A percentile compares a stretch with the other conserved stretches of the same genome.
Conservation (phyloP, 2,329 filamentous ascomycete genomes). For the Rhinocladiella mackenziei region DNA sequence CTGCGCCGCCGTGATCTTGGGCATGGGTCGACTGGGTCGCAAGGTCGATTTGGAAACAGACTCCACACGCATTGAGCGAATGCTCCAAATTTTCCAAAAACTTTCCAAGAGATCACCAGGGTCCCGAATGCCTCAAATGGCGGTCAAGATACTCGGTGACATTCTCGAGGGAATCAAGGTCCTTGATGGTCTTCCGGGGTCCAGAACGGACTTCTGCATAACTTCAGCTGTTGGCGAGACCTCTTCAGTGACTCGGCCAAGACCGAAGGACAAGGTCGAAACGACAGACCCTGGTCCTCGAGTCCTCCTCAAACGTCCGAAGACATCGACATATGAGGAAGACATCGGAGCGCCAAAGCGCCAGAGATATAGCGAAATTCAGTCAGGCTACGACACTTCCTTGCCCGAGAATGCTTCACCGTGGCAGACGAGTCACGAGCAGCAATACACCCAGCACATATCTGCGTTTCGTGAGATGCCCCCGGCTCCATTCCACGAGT, state of each 20-base stretch:
- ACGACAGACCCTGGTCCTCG: not conserved
- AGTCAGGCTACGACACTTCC: not conserved
- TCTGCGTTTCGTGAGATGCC: constrained; percentile 11
- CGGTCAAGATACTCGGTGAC: constrained; percentile 1
- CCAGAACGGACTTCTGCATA: not conserved
- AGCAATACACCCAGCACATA: constrained; percentile 10
- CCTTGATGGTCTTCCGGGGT: not conserved
- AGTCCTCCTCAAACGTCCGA: constrained; percentile 9
- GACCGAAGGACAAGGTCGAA: not conserved
- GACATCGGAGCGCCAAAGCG: constrained; percentile 7
- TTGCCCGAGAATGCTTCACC: not conserved
- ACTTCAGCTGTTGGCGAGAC: not conserved
- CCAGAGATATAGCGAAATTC: not conserved
- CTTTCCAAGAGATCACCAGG: constrained; percentile 11
- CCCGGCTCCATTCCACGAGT: constrained; percentile 8
- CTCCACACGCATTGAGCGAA: constrained; percentile 10
- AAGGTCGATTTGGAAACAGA: constrained; percentile 19
- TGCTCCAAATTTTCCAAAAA: constrained; percentile 5
- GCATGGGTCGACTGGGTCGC: constrained; percentile 17
- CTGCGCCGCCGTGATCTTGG: constrained; percentile 16
- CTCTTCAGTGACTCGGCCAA: not conserved
- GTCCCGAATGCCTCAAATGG: constrained; percentile 8
- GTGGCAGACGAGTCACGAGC: constrained; percentile 9
- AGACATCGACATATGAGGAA: constrained; percentile 3
- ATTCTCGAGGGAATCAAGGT: constrained; percentile 9